Percentiles rank a stretch among this genome's conserved stretches.
Evolutionary conservation across 2,329 filamentous ascomycete genomes (phyloP).

Genomic region (Madurella mycetomatis): DNA sequence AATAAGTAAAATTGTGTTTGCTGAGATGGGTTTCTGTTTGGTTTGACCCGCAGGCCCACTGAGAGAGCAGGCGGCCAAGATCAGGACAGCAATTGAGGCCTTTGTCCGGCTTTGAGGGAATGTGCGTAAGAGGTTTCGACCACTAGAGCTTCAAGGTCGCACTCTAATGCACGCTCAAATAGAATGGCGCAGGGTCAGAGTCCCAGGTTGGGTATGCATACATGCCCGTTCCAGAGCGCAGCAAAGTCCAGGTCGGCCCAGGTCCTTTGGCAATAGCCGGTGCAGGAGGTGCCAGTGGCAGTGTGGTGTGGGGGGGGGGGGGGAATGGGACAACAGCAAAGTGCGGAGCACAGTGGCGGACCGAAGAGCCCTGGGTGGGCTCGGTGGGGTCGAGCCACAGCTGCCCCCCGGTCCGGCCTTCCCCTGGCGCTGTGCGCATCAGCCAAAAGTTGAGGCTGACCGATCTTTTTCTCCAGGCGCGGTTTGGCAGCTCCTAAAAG

Average conservation of each 20-base stretch:
- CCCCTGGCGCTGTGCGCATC: slow-evolving; percentile 1
- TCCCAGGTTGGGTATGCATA: neutral
- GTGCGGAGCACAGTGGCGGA: slow-evolving; percentile 3
- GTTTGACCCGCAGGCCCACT: neutral
- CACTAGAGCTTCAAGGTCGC: neutral
- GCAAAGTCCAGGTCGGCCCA: neutral
- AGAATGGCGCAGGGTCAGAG: neutral
- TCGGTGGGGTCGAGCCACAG: slow-evolving; percentile 10
- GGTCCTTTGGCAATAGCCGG: neutral
- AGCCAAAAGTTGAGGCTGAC: slow-evolving; percentile 14
- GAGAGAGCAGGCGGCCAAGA: neutral
- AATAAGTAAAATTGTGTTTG: neutral
- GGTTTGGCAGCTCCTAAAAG: slow-evolving; percentile 19
- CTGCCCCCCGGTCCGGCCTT: neutral
- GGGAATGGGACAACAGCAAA: neutral
- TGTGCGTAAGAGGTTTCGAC: neutral
- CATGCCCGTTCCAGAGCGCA: no score
- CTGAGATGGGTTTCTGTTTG: neutral
- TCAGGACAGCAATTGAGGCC: neutral
- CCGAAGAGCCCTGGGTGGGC: neutral
- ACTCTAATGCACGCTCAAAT: neutral
- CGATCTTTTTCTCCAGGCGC: slow-evolving; percentile 17
- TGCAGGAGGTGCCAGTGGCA: neutral
- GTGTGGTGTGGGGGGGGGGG: no score
- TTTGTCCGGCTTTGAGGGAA: neutral